Base-by-base conservation (phyloP, 2,329 filamentous ascomycete genomes). In the Beauveria australis region DNA sequence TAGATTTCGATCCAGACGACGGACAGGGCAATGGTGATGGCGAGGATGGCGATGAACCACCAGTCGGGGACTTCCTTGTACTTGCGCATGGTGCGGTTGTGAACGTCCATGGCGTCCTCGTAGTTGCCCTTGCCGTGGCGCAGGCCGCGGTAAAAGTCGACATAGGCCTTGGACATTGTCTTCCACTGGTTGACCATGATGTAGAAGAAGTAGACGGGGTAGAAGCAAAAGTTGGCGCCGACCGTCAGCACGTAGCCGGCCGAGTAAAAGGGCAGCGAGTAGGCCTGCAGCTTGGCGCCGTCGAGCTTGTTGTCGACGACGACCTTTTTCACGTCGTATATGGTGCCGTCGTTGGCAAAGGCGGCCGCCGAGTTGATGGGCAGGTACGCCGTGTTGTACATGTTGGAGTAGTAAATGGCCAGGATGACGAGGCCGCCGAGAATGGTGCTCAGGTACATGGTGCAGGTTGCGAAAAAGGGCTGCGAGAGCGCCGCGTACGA, bases 61-160 rank as follows among this genome's bases (percentile, higher is more conserved):
- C 76, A 79, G 64, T 78, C 76, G 1, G 77, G 76, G 3, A 78
- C 75, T 59, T 79, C 77, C 1, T 66, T 66, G 62, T 77, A 79
- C 41, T 70, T 70, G 12, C 70, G 62, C 77, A 79, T 79, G 5
- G 73, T 64, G 8, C 68, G 66, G 60, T 65, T 75, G 66, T 78
- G 75, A 3, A 75, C 68, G 63, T 79, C 77, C 67, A 72, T 74
- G 47, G 72, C 69, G 19, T 71, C 73, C 5, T 74, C 74, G 61
- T 76, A 77, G 65, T 75, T 77, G 44, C 71, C 70, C 55, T 71
- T 74, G 14, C 74, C 71, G 63, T 75, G 64, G 16, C 73, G 69
- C 33, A 78, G 62, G 3, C 74, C 74, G 24, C 70, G 67, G 66
- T 72, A 75, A 48, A 76, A 74, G 64, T 75, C 71, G 33, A 71